A percentile compares a stretch with the other conserved stretches of the same genome.
Conservation (phyloP, 305 asterid species). For the Nicotiana rustica region DNA sequence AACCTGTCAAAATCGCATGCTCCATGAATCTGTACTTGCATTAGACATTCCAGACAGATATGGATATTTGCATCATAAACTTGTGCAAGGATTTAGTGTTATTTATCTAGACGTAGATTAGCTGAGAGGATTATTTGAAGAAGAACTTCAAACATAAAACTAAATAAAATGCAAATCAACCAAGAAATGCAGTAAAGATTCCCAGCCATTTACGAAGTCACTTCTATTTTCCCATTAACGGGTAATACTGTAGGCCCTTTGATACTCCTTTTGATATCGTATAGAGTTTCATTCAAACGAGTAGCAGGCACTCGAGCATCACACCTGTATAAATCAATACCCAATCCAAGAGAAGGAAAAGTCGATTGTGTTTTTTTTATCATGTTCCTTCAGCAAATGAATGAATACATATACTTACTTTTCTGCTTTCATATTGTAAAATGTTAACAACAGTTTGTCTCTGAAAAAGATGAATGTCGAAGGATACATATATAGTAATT, state of each 20-base stretch:
- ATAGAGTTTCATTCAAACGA: background rate
- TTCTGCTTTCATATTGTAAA: background rate
- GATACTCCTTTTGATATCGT: background rate
- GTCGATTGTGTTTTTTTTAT: background rate
- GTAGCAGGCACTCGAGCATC: background rate
- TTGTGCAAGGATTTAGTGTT: background rate
- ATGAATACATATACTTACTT: background rate
- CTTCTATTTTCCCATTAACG: background rate
- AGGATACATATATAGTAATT: background rate
- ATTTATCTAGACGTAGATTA: no score
- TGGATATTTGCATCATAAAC: background rate
- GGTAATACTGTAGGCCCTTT: background rate
- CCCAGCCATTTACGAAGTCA: background rate
- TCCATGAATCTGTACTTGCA: background rate
- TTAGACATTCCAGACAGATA: background rate
- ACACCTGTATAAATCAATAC: background rate
- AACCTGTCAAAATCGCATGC: no score
- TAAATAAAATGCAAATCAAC: background rate
- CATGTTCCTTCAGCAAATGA: background rate
- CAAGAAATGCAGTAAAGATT: background rate
- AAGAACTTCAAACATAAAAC: no score
- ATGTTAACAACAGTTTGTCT: background rate
- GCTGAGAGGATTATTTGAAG: background rate
- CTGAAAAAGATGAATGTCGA: background rate
- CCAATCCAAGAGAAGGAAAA: background rate